Conservation (phyloP, 805 yeast genomes). For the Saccharomyces eubayanus region DNA sequence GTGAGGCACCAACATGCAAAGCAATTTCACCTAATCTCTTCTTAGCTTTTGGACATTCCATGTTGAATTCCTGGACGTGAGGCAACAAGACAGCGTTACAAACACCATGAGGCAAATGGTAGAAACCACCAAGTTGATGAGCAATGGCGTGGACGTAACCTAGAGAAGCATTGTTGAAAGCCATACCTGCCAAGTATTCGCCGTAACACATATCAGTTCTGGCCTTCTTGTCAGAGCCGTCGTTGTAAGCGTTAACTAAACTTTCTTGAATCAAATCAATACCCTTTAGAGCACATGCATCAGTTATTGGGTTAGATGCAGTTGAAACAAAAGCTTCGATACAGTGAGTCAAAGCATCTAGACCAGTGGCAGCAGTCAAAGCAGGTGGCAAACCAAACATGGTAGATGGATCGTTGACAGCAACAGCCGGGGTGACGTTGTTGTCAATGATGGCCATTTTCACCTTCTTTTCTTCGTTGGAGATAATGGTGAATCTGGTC, state of each 20-base stretch:
- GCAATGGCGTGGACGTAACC: slow-evolving; percentile 38
- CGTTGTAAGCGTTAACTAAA: slow-evolving; percentile 32
- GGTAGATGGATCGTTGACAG: slow-evolving; percentile 37
- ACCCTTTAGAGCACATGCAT: slow-evolving; percentile 37
- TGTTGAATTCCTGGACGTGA: slow-evolving; percentile 27
- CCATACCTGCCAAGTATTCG: slow-evolving; percentile 39
- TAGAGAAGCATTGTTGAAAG: slow-evolving; percentile 37
- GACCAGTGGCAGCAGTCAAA: slow-evolving; percentile 36
- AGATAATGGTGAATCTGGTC: slow-evolving; percentile 40
- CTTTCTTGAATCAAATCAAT: slow-evolving; percentile 34
- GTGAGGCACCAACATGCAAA: slow-evolving; percentile 12
- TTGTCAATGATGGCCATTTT: slow-evolving; percentile 40
- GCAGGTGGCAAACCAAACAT: slow-evolving; percentile 35
- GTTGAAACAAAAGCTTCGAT: slow-evolving; percentile 40
- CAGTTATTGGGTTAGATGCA: slow-evolving; percentile 41
- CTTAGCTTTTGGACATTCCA: slow-evolving; percentile 5
- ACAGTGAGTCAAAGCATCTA: slow-evolving; percentile 39
- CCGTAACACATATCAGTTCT: slow-evolving; percentile 38
- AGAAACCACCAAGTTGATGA: slow-evolving; percentile 34
- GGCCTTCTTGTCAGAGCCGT: slow-evolving; percentile 36
- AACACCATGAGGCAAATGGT: slow-evolving; percentile 39
- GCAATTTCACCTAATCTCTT: slow-evolving; percentile 18
- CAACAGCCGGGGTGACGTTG: slow-evolving; percentile 36
- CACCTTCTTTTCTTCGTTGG: slow-evolving; percentile 32
- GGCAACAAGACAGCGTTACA: slow-evolving; percentile 40